Evolutionary conservation across 164 flowering plant genomes (phyloP).

Genomic region (Annona squamosa): DNA sequence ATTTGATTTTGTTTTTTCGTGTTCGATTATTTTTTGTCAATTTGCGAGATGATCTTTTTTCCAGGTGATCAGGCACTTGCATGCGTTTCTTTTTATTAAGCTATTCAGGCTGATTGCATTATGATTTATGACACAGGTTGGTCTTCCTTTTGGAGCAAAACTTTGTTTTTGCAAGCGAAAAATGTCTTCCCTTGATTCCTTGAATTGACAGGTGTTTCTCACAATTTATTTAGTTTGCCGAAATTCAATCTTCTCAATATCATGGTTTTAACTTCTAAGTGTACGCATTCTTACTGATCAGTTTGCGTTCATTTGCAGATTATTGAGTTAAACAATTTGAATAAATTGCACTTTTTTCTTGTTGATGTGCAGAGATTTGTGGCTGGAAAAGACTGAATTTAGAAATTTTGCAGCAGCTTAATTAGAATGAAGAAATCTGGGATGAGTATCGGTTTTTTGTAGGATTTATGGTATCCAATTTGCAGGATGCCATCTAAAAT

Average conservation of each 20-base stretch:
- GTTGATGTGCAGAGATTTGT: neutral
- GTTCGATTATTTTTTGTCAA: neutral
- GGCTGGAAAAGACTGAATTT: neutral
- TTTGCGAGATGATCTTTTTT: neutral
- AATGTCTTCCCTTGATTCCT: too few relatives aligned
- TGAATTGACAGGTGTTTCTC: too few relatives aligned
- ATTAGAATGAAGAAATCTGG: neutral
- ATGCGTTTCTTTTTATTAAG: too few relatives aligned
- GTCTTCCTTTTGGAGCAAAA: too few relatives aligned
- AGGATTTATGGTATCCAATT: slow-evolving; percentile 11
- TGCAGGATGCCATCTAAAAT: slow-evolving; percentile 40
- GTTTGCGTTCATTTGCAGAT: neutral
- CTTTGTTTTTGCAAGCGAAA: too few relatives aligned
- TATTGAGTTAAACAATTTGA: neutral
- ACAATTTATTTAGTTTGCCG: too few relatives aligned
- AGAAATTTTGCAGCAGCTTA: neutral
- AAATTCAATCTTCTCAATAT: too few relatives aligned
- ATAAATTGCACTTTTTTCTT: neutral
- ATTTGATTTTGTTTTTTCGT: neutral
- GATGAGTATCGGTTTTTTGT: neutral
- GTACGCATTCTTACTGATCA: too few relatives aligned
- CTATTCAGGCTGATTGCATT: too few relatives aligned
- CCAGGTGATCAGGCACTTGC: too few relatives aligned
- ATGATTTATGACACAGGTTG: too few relatives aligned
- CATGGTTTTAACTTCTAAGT: too few relatives aligned